These are phyloP conservation scores for Priceomyces medius DNA, from an alignment of 805 yeast species.

Conservation along the genomic window DNA sequence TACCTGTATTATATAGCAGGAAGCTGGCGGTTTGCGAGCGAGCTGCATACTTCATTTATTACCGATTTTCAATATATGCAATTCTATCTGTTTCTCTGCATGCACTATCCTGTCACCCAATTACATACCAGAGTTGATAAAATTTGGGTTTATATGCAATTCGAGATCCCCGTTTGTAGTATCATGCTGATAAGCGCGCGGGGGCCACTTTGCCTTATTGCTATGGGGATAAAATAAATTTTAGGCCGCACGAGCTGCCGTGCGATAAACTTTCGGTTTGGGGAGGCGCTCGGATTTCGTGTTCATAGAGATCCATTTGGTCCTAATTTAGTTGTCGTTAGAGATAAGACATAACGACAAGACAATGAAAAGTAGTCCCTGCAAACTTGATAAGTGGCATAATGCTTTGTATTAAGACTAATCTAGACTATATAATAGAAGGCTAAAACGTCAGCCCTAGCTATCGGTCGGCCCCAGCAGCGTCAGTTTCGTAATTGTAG, in stretches of 20 bases:
- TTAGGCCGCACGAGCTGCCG: conserved; percentile 1
- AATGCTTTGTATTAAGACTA: too few relatives aligned
- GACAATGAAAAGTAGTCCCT: too few relatives aligned
- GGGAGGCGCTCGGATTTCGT: too few relatives aligned
- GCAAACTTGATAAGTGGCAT: too few relatives aligned
- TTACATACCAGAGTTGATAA: not conserved
- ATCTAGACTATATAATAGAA: too few relatives aligned
- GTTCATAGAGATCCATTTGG: too few relatives aligned
- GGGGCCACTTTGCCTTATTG: not conserved
- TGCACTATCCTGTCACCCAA: not conserved
- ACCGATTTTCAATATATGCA: not conserved
- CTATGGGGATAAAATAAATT: not conserved
- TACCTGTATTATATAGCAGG: not conserved
- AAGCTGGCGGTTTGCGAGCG: not conserved
- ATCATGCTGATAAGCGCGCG: not conserved
- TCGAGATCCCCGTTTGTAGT: not conserved
- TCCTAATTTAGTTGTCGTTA: too few relatives aligned
- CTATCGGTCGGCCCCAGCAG: too few relatives aligned
- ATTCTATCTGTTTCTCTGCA: not conserved
- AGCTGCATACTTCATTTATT: not conserved
- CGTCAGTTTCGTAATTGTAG: too few relatives aligned
- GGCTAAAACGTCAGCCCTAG: too few relatives aligned
- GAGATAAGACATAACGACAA: too few relatives aligned
- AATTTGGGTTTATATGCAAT: not conserved
- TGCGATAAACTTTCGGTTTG: not conserved